Evolutionary conservation across 179 eudicot species (phyloP).

Genomic region (Silene coronaria): DNA sequence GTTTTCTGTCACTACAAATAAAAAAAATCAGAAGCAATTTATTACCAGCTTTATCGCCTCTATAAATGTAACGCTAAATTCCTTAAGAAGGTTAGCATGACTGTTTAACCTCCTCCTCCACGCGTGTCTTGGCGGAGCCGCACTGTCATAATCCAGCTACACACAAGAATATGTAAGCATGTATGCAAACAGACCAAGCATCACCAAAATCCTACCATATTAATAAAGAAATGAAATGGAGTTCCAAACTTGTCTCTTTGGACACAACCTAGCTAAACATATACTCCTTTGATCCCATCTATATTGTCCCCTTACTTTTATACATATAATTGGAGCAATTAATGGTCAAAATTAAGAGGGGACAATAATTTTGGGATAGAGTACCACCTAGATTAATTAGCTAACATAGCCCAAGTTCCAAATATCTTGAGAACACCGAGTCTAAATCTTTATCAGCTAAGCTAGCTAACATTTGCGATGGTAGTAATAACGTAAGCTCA

Average conservation of each 20-base stretch:
- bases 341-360: no score
- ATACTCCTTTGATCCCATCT: background rate
- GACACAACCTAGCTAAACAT: background rate
- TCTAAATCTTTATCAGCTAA: background rate
- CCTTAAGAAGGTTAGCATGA: slow-evolving; percentile 85
- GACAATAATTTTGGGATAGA: no score
- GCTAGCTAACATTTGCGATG: background rate
- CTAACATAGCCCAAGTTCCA: background rate
- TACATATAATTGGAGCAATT: no score
- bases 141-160: slow-evolving; percentile 89
- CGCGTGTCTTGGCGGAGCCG: slow-evolving; percentile 88
- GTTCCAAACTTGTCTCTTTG: background rate
- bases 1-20: background rate
- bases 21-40: background rate
- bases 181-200: background rate
- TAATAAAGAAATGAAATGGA: background rate
- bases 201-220: background rate
- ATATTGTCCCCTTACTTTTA: no score
- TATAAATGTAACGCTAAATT: slow-evolving; percentile 86
- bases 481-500: background rate
- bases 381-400: background rate
- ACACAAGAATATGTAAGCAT: slow-evolving; percentile 6
- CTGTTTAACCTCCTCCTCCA: slow-evolving; percentile 91
- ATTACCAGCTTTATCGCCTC: slow-evolving; percentile 94
- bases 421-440: background rate